Conservation (phyloP, 257 asterid species). For the Solanum bulbocastanum region DNA sequence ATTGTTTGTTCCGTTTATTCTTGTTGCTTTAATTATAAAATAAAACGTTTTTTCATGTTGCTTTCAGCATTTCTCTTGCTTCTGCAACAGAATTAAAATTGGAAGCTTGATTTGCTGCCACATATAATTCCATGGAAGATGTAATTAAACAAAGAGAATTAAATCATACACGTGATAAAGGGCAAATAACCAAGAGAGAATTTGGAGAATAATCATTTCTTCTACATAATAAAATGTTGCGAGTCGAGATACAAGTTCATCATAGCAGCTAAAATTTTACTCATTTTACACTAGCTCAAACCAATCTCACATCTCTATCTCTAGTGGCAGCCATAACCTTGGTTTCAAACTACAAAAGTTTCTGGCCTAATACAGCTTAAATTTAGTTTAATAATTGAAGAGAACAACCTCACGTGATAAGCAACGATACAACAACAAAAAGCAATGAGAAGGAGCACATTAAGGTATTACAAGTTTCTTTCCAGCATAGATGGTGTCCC, state of each 20-base stretch:
- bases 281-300: background rate
- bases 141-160: background rate
- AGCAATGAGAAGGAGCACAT: background rate
- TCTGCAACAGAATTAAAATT: background rate
- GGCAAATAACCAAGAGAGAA: background rate
- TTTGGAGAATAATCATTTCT: background rate
- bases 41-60: background rate
- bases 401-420: background rate
- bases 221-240: background rate
- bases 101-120: background rate
- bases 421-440: background rate
- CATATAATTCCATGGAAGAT: background rate
- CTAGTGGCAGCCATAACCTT: background rate
- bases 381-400: background rate
- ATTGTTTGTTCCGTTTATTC: background rate
- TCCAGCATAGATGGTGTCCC: constrained; percentile 25
- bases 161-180: background rate
- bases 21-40: background rate
- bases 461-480: constrained; percentile 23
- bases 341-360: background rate
- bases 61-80: background rate
- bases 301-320: background rate
- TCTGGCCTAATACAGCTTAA: background rate
- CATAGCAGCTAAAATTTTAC: background rate
- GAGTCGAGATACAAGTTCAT: background rate